These are phyloP conservation scores for Actinomortierella wolfii DNA, from an alignment of 371 early-diverging fungal genomes.

Conservation along the genomic window DNA sequence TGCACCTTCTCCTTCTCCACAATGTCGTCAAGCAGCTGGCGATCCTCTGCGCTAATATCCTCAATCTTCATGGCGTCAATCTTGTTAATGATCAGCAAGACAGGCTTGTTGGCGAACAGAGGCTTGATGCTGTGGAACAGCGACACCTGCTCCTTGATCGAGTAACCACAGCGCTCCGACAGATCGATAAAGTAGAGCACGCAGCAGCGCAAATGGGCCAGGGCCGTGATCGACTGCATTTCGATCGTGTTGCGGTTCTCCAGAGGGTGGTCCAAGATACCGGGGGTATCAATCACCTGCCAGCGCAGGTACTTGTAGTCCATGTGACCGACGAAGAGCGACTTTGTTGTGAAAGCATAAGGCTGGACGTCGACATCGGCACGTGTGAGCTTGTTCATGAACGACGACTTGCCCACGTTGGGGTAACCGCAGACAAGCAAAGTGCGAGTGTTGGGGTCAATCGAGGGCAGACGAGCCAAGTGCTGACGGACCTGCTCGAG, in stretches of 20 bases:
- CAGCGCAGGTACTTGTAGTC: conserved; percentile 99
- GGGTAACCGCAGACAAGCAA: conserved; percentile 99
- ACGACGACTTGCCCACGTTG: conserved; percentile 99
- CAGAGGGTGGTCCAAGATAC: conserved; percentile 99
- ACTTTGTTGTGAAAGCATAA: conserved; percentile 99
- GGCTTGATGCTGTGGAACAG: conserved; percentile 98
- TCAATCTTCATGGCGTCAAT: conserved; percentile 91
- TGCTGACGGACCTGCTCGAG: conserved; percentile 99
- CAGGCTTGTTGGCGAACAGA: conserved; percentile 98
- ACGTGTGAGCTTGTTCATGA: conserved; percentile 99
- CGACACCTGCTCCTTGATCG: conserved; percentile 91
- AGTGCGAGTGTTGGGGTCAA: conserved; percentile 99
- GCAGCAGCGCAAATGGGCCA: conserved; percentile 98
- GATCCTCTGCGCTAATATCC: conserved; percentile 78
- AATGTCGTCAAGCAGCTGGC: conserved; percentile 75
- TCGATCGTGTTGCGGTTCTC: conserved; percentile 99
- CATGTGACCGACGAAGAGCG: conserved; percentile 99
- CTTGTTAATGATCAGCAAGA: conserved; percentile 97
- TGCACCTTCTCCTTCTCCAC: conserved; percentile 72
- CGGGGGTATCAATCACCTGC: conserved; percentile 99
- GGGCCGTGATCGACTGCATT: conserved; percentile 99
- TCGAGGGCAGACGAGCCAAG: conserved; percentile 95
- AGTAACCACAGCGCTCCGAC: conserved; percentile 99
- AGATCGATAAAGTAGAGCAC: conserved; percentile 99
- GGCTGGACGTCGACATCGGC: conserved; percentile 99